Evolutionary conservation across 352 stramenopile species (phyloP), one percentile per base, ranked within the genome.

Genomic region (Pythium folliculosum): DNA sequence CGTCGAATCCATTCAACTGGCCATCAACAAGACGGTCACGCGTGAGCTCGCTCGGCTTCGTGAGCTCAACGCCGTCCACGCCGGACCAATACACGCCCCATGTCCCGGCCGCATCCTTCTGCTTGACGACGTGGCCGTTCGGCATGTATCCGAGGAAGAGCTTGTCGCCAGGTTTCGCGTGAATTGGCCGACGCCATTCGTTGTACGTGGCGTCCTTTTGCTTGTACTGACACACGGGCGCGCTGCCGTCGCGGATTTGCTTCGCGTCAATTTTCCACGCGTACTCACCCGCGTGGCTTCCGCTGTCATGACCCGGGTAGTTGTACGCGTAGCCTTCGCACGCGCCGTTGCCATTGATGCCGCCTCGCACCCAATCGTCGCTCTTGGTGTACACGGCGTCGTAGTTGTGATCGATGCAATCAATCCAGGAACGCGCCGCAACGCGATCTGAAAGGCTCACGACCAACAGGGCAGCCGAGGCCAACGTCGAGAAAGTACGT

Each of bases 31-130:
- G 62, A 5, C 56, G 48, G 0, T 54, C 50, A 5, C 55, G 37
- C 7, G 69, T 72, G 27, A 83, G 52, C 8, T 83, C 76, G 43
- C 60, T 80, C 5, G 73, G 40, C 44, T 69, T 71, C 19, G 44
- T 69, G 16, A 83, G 73, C 53, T 76, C 63, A 17, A 71, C 51
- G 23, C 45, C 69, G 0, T 65, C 32, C 6, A 57, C 0, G 1
- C 72, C 73, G 0, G 73, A 73, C 67, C 68, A 79, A 65, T 83
- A 83, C 43, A 84, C 38, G 1, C 73, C 71, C 58, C 75, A 76
- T 22, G 61, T 57, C 12, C 50, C 53, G 14, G 38, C 35, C 8
- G 56, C 76, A 13, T 50, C 43, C 14, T 69, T 30, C 23, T 81
- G 65, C n/a, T 70, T 66, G n/a, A 63, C 55, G n/a, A 72, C 69